Evolutionary conservation across 169 alveolate genomes (phyloP), one percentile per base, ranked within the genome.

Genomic region (Eimeria acervulina): DNA sequence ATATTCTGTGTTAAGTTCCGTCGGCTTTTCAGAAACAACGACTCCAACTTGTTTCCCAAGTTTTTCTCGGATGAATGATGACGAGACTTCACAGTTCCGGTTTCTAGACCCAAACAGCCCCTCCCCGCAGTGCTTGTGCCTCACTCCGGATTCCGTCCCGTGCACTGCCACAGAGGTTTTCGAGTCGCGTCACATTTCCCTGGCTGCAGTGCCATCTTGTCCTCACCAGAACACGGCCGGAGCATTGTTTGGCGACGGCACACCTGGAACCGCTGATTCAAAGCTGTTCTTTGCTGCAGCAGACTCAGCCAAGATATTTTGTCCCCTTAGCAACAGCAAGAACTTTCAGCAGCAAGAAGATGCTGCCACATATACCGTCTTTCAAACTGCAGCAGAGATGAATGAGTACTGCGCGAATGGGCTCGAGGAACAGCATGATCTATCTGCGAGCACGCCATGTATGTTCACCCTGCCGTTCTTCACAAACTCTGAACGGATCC

Each of bases 151-250:
- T 40, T 33, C 94, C 47, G 38, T 87, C 63, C 94, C 94, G 7
- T 87, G 94, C 94, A 87, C 94, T 26, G 94, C 94, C 8, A 74
- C 38, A 87, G 94, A 87, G 51, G 94, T 87, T n/a, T 87, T 59
- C 17, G 83, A 87, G 61, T 59, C 83, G 28, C 83, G 94, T 28
- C 66, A 63, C 5, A 28, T 23, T 61, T 4, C 81, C 13, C 28
- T 87, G 12, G 26, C 66, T 21, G 17, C 68, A 12, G 33, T 15
- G 15, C 26, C 52, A 13, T 33, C 61, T 38, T 87, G 94, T 13
- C 94, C 94, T 36, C 26, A 15, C 61, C 94, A 87, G 40, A 51
- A 87, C 44, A 15, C 63, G 0, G 94, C 63, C 26, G 94, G 94
- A 26, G 94, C 94, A 23, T 63, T 40, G 31, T 87, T 87, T 47